A percentile compares a stretch with the other conserved stretches of the same genome.
phyloP scores from a whole-genome alignment of 768 basidiomycete genomes.

The Lentinula sp. region DNA sequence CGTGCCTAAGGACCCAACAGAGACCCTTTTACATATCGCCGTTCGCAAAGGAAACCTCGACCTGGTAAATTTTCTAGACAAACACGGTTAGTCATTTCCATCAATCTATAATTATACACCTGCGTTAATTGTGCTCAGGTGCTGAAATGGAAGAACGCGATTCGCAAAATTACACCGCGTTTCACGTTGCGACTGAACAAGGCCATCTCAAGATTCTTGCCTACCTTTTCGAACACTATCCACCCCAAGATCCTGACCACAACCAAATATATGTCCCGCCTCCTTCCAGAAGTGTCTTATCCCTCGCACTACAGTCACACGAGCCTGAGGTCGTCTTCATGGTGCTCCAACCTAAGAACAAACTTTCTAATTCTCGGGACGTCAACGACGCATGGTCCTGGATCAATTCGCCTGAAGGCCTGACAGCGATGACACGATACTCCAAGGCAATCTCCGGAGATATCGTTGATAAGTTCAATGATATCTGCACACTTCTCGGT shows the following conservation, averaged over 20 bases:
- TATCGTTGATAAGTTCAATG: conserved; percentile 32
- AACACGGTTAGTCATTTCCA: conserved; percentile 48
- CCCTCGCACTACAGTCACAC: conserved; percentile 51
- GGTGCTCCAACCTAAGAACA: conserved; percentile 43
- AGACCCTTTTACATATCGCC: conserved; percentile 70
- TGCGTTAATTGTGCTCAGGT: conserved; percentile 31
- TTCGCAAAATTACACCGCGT: conserved; percentile 49
- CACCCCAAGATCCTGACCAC: conserved; percentile 48
- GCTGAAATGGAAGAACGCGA: conserved; percentile 71
- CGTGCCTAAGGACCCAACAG: conserved; percentile 45
- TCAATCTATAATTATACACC: conserved; percentile 16
- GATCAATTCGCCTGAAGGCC: conserved; percentile 31
- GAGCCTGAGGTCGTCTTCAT: conserved; percentile 63
- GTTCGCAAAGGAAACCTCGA: conserved; percentile 46
- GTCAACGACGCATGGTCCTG: conserved; percentile 46
- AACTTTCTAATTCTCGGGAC: conserved; percentile 43
- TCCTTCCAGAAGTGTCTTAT: conserved; percentile 38
- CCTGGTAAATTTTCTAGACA: conserved; percentile 64
- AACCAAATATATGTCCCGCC: conserved; percentile 41
- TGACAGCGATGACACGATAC: conserved; percentile 16
- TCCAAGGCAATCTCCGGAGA: conserved; percentile 13
- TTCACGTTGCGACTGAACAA: conserved; percentile 56
- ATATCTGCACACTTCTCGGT: conserved; percentile 48
- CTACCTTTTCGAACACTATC: conserved; percentile 56
- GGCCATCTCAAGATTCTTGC: conserved; percentile 48